Base-by-base conservation (phyloP, 164 flowering plant genomes). In the Vitis riparia region DNA sequence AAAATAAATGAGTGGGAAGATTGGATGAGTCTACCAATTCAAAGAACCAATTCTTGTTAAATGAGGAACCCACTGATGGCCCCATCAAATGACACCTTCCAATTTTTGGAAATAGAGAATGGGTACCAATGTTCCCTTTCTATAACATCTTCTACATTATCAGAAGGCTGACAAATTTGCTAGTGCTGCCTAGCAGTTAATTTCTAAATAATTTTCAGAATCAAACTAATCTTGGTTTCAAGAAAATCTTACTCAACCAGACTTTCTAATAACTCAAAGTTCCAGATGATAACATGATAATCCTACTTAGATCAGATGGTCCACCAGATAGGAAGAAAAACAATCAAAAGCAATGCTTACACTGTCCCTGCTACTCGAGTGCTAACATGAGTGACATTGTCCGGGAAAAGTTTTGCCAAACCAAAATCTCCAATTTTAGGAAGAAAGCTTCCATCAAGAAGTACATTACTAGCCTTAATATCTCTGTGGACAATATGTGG, bases 341-440 rank as follows among this genome's bases (percentile, higher is more conserved):
- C 23, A 65, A 14, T 16, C 5, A 10, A 50, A 6, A 55, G 29
- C 48, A n/a, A 68, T 71, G 76, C 98, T 86, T 82, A 93, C 98
- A 85, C 67, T 62, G 98, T 91, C 80, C 98, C 95, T 6, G 97
- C 98, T 9, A 93, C 94, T 67, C 92, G 80, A 55, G 98, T 91
- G 66, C 95, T 93, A 63, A 93, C 71, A 79, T 93, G 97, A 68
- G 95, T 87, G 55, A 86, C 88, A 79, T 91, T 86, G 75, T 91
- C 97, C 8, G 97, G 95, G 69, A 93, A 91, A 59, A 93, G 91
- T 68, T 90, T 93, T 19, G 97, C 98, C 50, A 93, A 78, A 17
- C 98, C 98, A 77, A 93, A 93, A 77, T 93, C 98, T 70, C 97
- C 92, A 15, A 93, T 93, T 78, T 89, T 93, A 44, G 98, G 95